A percentile compares a stretch with the other conserved stretches of the same genome.
Evolutionary conservation across 371 early-diverging fungal species (phyloP).

Genomic region (Mortierella sp.): DNA sequence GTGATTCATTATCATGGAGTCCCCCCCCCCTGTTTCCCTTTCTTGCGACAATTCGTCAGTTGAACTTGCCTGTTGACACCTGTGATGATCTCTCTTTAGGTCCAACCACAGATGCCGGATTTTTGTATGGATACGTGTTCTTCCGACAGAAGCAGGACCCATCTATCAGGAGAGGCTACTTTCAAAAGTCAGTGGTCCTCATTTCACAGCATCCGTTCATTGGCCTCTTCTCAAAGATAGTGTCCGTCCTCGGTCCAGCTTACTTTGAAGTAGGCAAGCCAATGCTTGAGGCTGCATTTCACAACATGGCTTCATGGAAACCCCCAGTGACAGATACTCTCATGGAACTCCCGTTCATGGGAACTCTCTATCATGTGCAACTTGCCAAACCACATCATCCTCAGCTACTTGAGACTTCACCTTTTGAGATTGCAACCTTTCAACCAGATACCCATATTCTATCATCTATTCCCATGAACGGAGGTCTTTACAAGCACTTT

Average conservation of each 20-base stretch:
- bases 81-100: conserved; percentile 41
- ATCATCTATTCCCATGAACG: conserved; percentile 72
- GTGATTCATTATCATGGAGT: conserved; percentile 7
- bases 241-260: conserved; percentile 79
- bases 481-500: conserved; percentile 82
- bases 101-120: conserved; percentile 76
- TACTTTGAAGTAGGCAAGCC: conserved; percentile 83
- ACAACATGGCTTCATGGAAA: conserved; percentile 83
- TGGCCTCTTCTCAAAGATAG: conserved; percentile 84
- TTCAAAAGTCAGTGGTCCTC: conserved; percentile 90
- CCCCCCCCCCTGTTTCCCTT: too few relatives aligned
- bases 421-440: conserved; percentile 74
- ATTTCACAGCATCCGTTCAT: conserved; percentile 90
- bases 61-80: not conserved
- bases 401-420: conserved; percentile 83
- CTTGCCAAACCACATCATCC: conserved; percentile 81
- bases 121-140: conserved; percentile 92
- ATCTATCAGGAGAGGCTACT: conserved; percentile 88
- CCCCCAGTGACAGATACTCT: conserved; percentile 58
- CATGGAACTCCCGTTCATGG: conserved; percentile 82
- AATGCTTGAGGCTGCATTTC: conserved; percentile 84
- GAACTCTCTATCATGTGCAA: conserved; percentile 73
- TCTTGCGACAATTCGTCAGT: too few relatives aligned
- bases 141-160: conserved; percentile 93
- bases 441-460: conserved; percentile 80